Evolutionary conservation across 1,139 yeast species (phyloP), one percentile per base, ranked within the genome.

Genomic region (Yamadazyma diospyri): DNA sequence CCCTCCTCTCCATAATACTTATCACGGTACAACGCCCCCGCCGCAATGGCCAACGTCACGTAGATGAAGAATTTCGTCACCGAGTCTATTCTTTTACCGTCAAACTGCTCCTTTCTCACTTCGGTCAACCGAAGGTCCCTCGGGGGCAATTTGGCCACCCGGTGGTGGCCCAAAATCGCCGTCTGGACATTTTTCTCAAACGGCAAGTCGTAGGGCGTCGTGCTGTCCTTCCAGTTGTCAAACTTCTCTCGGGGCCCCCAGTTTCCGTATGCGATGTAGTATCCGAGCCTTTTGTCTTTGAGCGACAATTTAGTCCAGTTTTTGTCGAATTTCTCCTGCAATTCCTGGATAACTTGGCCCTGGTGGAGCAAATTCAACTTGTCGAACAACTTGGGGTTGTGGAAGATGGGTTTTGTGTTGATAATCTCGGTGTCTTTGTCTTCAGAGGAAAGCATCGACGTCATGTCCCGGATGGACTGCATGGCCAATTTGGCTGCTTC

Each of bases 161-260:
- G 25, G 14, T 30, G 33, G 3, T 8, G 4, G 2, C 11, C n/a
- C 9, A 25, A 9, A n/a, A 10, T 19, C 4, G 27, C 13, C 11
- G 8, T 16, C 14, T 25, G 12, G 9, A 30, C 27, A 7, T 3
- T 70, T 54, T 77, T 76, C 6, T 60, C 41, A 44, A 78, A 79
- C 2, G 84, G 83, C 32, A 78, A 57, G 50, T 79, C 86, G 29
- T 55, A 62, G 2, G 81, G 79, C 1, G 64, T 58, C 15, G 55
- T 61, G 7, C 13, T 17, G 1, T 61, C 55, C 27, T 57, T 19
- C 62, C 80, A 60, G 36, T 65, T 64, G 27, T 58, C 57, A 40
- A 78, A 75, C 11, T 74, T 70, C 35, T 76, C 81, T 39, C 86
- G 63, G 1, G 71, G 75, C 0, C 83, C 86, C 72, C 81, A 76